A percentile compares a stretch with the other conserved stretches of the same genome.
These are phyloP conservation scores for Scheffersomyces titani DNA, from an alignment of 1,139 yeast genomes.

Conservation along the genomic window DNA sequence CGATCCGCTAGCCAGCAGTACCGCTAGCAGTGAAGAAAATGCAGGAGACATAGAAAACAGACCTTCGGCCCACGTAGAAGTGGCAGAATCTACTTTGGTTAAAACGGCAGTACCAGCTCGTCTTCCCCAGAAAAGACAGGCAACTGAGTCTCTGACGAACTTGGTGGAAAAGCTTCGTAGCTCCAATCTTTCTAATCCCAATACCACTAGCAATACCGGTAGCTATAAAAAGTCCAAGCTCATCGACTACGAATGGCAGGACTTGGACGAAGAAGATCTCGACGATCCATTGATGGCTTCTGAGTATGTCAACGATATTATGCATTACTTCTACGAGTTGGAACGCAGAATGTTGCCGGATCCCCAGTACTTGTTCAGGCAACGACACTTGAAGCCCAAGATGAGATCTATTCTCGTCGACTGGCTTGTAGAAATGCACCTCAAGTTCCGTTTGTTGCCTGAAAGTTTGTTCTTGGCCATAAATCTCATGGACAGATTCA, in stretches of 20 bases:
- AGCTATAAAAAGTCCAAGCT: conserved; percentile 34
- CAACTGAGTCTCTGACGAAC: conserved; percentile 55
- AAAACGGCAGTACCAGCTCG: conserved; percentile 34
- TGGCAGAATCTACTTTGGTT: conserved; percentile 8
- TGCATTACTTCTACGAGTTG: conserved; percentile 71
- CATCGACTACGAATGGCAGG: conserved; percentile 75
- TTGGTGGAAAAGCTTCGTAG: conserved; percentile 44
- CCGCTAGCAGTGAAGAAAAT: not conserved
- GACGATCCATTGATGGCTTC: conserved; percentile 95
- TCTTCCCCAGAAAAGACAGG: conserved; percentile 57
- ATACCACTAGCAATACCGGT: conserved; percentile 17
- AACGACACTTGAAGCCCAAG: conserved; percentile 75
- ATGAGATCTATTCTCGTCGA: conserved; percentile 91
- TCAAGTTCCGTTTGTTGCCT: conserved; percentile 81
- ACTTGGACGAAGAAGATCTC: conserved; percentile 84
- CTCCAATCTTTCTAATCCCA: conserved; percentile 7
- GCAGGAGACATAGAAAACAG: not conserved
- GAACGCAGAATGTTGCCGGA: conserved; percentile 81
- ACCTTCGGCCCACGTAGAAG: not conserved
- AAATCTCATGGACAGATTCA: conserved; percentile 87
- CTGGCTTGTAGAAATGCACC: conserved; percentile 93
- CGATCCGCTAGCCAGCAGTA: conserved; percentile 2
- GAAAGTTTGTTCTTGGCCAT: conserved; percentile 89
- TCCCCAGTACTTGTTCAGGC: conserved; percentile 70
- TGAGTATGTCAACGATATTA: conserved; percentile 88